Percentiles rank a stretch among this genome's conserved stretches.
Conservation (phyloP, 1,139 yeast genomes). For the Pneumocystis canis region DNA sequence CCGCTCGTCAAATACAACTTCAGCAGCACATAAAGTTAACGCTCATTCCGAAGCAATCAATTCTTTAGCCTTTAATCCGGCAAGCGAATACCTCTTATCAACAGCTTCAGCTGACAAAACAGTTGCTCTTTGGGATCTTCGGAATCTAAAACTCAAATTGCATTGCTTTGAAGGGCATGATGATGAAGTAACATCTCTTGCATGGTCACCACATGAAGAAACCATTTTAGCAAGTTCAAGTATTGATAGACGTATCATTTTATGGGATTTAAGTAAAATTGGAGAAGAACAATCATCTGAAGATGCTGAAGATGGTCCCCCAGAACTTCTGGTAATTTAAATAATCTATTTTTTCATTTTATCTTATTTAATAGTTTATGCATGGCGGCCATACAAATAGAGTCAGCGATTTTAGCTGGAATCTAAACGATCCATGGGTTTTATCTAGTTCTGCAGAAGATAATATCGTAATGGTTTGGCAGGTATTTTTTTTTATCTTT, state of each 20-base stretch:
- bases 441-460: slow-evolving; percentile 77
- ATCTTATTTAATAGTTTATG: slow-evolving; percentile 32
- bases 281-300: slow-evolving; percentile 31
- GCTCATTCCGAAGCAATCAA: slow-evolving; percentile 42
- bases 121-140: slow-evolving; percentile 54
- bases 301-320: slow-evolving; percentile 26
- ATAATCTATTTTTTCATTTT: neutral
- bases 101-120: slow-evolving; percentile 56
- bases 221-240: slow-evolving; percentile 60
- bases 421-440: slow-evolving; percentile 62
- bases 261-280: slow-evolving; percentile 46
- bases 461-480: slow-evolving; percentile 79
- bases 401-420: slow-evolving; percentile 80
- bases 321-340: slow-evolving; percentile 26
- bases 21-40: slow-evolving; percentile 22
- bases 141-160: slow-evolving; percentile 27
- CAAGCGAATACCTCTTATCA: slow-evolving; percentile 42
- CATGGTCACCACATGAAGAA: slow-evolving; percentile 60
- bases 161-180: slow-evolving; percentile 35
- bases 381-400: slow-evolving; percentile 90
- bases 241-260: slow-evolving; percentile 49
- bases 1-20: slow-evolving; percentile 25
- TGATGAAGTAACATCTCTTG: slow-evolving; percentile 50
- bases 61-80: slow-evolving; percentile 48
- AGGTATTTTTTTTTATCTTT: slow-evolving; percentile 26